Conservation (phyloP, 2,329 filamentous ascomycete species). For the Trichoderma sp. region DNA sequence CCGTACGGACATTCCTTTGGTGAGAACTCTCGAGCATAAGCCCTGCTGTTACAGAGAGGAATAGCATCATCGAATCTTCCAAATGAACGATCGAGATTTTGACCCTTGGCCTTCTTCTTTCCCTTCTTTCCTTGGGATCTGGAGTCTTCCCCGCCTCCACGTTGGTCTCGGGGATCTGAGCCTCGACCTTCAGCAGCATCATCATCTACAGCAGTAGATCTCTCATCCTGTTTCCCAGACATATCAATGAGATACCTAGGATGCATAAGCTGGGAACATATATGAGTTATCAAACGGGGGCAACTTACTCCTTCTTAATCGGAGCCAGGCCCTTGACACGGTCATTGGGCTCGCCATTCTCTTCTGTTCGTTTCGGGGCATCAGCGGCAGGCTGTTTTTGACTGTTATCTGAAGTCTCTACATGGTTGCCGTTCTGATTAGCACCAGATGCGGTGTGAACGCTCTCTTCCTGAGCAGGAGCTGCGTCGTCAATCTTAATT, state of each 20-base stretch:
- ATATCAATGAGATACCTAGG: constrained; percentile 50
- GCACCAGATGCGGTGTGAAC: constrained; percentile 32
- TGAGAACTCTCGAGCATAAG: constrained; percentile 77
- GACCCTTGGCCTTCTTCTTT: constrained; percentile 60
- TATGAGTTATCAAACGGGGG: constrained; percentile 18
- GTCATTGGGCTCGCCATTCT: constrained; percentile 33
- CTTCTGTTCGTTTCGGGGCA: constrained; percentile 24
- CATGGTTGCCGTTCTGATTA: constrained; percentile 31
- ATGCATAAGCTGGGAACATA: neutral
- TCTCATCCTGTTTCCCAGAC: constrained; percentile 35
- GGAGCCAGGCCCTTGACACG: constrained; percentile 64
- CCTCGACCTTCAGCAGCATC: constrained; percentile 54
- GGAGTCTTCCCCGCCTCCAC: constrained; percentile 62
- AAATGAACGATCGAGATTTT: constrained; percentile 83
- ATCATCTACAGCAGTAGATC: constrained; percentile 46
- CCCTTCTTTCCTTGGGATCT: constrained; percentile 44
- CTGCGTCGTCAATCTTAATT: constrained; percentile 54
- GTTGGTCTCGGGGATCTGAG: constrained; percentile 43
- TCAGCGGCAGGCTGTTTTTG: constrained; percentile 28
- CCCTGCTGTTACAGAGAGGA: constrained; percentile 75
- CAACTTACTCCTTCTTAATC: constrained; percentile 71
- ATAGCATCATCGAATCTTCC: constrained; percentile 78
- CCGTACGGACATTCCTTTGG: constrained; percentile 77
- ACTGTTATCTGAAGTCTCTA: constrained; percentile 30
- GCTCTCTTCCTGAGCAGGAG: constrained; percentile 27